phyloP scores from a whole-genome alignment of 164 flowering plant species.

The Chimonanthus praecox region DNA sequence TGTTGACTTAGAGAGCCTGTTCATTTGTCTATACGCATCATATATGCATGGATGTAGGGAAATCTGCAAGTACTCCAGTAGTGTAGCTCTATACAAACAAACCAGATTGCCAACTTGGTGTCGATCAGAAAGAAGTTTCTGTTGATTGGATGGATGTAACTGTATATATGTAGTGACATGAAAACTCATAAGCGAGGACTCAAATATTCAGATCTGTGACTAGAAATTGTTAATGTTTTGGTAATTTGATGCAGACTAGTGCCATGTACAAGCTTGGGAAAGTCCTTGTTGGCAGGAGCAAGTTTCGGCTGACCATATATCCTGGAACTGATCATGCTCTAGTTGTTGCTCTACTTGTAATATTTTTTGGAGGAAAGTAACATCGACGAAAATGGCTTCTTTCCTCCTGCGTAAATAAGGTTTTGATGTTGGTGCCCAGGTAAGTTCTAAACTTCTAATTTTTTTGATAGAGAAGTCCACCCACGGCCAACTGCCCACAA shows the following conservation, averaged over 20 bases:
- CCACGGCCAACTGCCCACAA: too few species aligned
- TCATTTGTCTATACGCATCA: background rate
- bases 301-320: conserved; percentile 62
- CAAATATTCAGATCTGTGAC: background rate
- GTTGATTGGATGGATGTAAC: background rate
- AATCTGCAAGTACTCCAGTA: background rate
- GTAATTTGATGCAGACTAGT: conserved; percentile 49
- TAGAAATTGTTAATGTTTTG: too few species aligned
- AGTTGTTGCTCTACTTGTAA: conserved; percentile 41
- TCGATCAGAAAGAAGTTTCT: background rate
- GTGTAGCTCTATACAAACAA: too few species aligned
- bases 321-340: conserved; percentile 54
- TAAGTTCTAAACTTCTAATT: too few species aligned
- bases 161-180: background rate
- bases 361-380: conserved; percentile 31
- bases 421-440: too few species aligned
- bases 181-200: background rate
- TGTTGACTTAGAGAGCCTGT: background rate
- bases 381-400: background rate
- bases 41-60: background rate
- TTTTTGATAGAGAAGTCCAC: too few species aligned
- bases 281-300: conserved; percentile 41
- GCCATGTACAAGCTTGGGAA: conserved; percentile 76
- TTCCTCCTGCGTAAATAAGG: too few species aligned
- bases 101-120: too few species aligned